Base-by-base conservation (phyloP, 2,329 filamentous ascomycete genomes). In the Laburnicola sp. region DNA sequence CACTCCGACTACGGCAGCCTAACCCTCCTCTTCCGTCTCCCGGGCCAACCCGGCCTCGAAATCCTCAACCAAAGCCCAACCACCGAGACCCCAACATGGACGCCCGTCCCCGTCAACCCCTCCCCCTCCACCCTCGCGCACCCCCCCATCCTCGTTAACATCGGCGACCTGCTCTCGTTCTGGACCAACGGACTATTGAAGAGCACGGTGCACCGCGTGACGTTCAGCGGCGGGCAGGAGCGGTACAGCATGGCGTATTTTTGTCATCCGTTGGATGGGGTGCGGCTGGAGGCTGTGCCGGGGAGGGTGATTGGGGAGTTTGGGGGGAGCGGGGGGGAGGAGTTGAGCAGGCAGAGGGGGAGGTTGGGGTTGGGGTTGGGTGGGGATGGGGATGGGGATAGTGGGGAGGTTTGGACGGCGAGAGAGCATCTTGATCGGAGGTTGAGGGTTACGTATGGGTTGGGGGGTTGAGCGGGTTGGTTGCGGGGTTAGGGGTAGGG, bases 161-260 rank as follows among this genome's bases (percentile, higher is more conserved):
- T 89, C n/a, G 86, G 85, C 0, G 86, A 89, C 65, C 61, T 88
- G 30, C 75, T 89, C 10, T 87, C 85, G 30, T 94, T 95, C 71
- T 97, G 93, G 93, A 97, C 94, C 1, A 87, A 88, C 58, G 91
- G 92, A 0, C 74, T 97, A 40, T 80, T 97, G 56, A 88, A 91
- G 62, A 91, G 87, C 61, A 97, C 93, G 0, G 84, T 97, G 4
- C 94, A 97, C 69, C 80, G 93, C 8, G 94, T 97, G 27, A 85
- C 93, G 0, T 94, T 96, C 63, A 69, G 26, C 28, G 61, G 61
- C 0, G 74, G 74, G 0, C 75, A 70, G n/a, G 67, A 77, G 41
- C 66, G 83, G 50, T 85, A 84, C 62, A 81, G 77, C 48, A 80
- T 85, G 54, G 83, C 80, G 22, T 86, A 83, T 62, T 86, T 86